Conservation (phyloP, 768 basidiomycete genomes). For the Macrolepiota dolichaula region DNA sequence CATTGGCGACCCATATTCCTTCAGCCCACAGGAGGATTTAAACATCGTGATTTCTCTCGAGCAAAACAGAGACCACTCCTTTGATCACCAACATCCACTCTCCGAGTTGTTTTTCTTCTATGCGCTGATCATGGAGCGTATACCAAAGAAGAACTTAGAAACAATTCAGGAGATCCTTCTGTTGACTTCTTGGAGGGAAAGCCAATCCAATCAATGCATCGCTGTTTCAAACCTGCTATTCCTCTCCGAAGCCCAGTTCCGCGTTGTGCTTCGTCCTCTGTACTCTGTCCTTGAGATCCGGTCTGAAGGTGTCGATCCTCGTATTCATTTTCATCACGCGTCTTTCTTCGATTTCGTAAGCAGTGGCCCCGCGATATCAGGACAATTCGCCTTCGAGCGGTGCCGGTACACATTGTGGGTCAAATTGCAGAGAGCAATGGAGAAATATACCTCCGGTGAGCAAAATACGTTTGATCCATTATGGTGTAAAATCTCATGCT, state of each 20-base stretch:
- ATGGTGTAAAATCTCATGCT: too few species aligned
- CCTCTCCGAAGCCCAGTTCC: not conserved
- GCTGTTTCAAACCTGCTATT: not conserved
- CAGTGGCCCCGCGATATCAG: too few species aligned
- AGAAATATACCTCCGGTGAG: too few species aligned
- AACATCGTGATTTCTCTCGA: not conserved
- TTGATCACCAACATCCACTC: not conserved
- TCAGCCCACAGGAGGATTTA: not conserved
- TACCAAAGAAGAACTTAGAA: not conserved
- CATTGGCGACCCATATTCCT: not conserved
- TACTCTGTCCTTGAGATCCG: not conserved
- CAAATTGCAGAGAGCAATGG: too few species aligned
- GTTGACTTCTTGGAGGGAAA: not conserved
- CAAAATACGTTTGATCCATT: too few species aligned
- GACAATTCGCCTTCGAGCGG: too few species aligned
- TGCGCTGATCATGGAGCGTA: not conserved
- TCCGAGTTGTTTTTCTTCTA: not conserved
- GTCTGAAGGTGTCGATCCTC: not conserved
- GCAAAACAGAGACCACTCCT: not conserved
- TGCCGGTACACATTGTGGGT: too few species aligned
- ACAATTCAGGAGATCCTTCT: not conserved
- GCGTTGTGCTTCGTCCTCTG: not conserved
- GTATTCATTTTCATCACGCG: not conserved
- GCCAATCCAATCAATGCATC: not conserved
- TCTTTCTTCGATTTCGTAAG: not conserved